Evolutionary conservation across 139 green algal species (phyloP), one percentile per base, ranked within the genome.

Genomic region (Tetraselmis striata): DNA sequence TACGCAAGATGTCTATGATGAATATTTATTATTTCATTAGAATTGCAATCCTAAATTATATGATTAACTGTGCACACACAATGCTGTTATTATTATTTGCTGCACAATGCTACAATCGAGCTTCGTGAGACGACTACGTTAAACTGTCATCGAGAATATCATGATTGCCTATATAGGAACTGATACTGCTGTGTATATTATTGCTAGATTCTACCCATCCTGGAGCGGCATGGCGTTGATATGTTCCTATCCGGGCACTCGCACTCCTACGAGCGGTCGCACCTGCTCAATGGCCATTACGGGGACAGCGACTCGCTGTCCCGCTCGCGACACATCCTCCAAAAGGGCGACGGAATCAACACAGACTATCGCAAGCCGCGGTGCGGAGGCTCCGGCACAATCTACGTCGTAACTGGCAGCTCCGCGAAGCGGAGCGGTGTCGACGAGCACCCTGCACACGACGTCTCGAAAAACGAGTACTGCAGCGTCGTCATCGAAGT

Each of bases 251-350:
- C 77, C 23, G 77, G 77, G 29, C 77, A 80, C 77, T 80, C 77
- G 2, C 77, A 80, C 77, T 80, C 77, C 29, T 80, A 80, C 77
- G 77, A 80, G 77, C n/a, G 77, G 2, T 59, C 29, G 18, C 77
- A 80, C 77, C 29, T 80, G 29, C 77, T 80, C 2, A 45, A 58
- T n/a, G 77, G 77, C 27, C 77, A 80, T n/a, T 80, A 59, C 32
- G 77, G 77, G 2, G 29, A 32, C 77, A 80, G 77, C 29, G 2
- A 27, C 2, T 23, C 30, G 28, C 23, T 80, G 2, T 28, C 24
- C 28, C 26, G 2, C 45, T 25, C 5, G 11, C 5, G 18, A 18
- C 45, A 67, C 45, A 67, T 67, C 45, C 11, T 67, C 45, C 45
- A 67, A 18, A 67, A 67, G 45, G 45, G 11, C 18, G 45, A 67